phyloP scores from a whole-genome alignment of 495 filamentous ascomycete species.

The Pseudevernia furfuracea region DNA sequence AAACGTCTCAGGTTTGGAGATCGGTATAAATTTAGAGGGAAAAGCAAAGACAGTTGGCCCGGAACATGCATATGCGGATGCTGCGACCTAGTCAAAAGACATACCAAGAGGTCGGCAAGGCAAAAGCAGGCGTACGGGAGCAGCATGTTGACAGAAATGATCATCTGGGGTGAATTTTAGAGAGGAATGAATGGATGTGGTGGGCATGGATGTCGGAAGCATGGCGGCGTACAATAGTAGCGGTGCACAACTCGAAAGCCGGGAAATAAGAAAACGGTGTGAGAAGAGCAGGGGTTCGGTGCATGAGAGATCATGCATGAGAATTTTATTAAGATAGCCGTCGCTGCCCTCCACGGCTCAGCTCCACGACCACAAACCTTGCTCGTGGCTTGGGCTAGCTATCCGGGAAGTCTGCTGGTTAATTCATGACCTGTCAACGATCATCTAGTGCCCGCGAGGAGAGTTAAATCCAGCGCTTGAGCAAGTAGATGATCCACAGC shows the following conservation, averaged over 20 bases:
- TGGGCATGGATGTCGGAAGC: neutral
- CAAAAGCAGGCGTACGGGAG: neutral
- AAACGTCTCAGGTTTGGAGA: neutral
- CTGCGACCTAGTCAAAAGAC: neutral
- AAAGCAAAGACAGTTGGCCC: neutral
- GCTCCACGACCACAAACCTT: neutral
- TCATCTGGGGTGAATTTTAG: neutral
- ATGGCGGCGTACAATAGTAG: neutral
- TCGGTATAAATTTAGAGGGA: neutral
- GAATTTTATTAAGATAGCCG: slow-evolving; percentile 6
- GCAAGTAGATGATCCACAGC: neutral
- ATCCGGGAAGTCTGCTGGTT: neutral
- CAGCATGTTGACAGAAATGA: neutral
- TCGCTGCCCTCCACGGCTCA: neutral
- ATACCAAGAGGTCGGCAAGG: neutral
- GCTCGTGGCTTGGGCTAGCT: slow-evolving; percentile 1
- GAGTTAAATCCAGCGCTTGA: neutral
- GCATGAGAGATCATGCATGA: slow-evolving; percentile 8
- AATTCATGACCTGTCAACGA: neutral
- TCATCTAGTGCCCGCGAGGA: neutral
- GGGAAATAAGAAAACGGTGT: neutral
- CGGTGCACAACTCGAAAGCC: neutral
- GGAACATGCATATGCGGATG: neutral
- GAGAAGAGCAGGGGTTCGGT: neutral
- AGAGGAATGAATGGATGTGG: neutral